These are phyloP conservation scores for Rhexocercosporidium sp. DNA, from an alignment of 2,329 filamentous ascomycete genomes.

Conservation along the genomic window DNA sequence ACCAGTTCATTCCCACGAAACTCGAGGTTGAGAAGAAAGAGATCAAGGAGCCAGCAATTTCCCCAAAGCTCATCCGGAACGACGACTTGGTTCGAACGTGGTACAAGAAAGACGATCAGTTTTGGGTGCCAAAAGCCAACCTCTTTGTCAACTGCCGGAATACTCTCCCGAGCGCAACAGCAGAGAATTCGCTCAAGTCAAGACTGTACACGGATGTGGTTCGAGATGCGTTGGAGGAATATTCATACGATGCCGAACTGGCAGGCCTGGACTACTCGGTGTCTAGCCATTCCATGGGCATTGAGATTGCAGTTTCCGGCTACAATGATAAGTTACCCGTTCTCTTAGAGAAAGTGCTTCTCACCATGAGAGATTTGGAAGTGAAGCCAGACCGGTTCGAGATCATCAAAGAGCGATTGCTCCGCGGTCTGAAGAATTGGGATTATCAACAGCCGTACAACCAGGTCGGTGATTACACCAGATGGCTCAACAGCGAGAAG, in stretches of 20 bases:
- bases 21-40: slow-evolving; percentile 96
- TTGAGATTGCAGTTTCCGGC: slow-evolving; percentile 81
- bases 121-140: slow-evolving; percentile 96
- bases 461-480: slow-evolving; percentile 82
- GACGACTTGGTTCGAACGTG: slow-evolving; percentile 82
- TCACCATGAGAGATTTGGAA: slow-evolving; percentile 82
- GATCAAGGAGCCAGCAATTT: slow-evolving; percentile 72
- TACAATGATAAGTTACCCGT: slow-evolving; percentile 98
- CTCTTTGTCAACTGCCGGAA: slow-evolving; percentile 81
- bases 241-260: slow-evolving; percentile 94
- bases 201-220: slow-evolving; percentile 85
- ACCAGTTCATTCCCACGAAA: slow-evolving; percentile 93
- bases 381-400: slow-evolving; percentile 87
- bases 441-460: slow-evolving; percentile 88
- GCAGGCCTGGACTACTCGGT: slow-evolving; percentile 86
- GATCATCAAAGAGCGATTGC: slow-evolving; percentile 85
- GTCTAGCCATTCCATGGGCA: slow-evolving; percentile 70
- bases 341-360: slow-evolving; percentile 84
- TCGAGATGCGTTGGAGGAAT: slow-evolving; percentile 86
- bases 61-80: slow-evolving; percentile 83
- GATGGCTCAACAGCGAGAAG: slow-evolving; percentile 78
- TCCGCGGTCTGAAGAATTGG: slow-evolving; percentile 81
- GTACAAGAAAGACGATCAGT: slow-evolving; percentile 98
- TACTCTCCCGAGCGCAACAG: slow-evolving; percentile 78
- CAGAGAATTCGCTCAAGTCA: slow-evolving; percentile 78